Conservation (phyloP, 768 basidiomycete species). For the Amanita fuliginea region DNA sequence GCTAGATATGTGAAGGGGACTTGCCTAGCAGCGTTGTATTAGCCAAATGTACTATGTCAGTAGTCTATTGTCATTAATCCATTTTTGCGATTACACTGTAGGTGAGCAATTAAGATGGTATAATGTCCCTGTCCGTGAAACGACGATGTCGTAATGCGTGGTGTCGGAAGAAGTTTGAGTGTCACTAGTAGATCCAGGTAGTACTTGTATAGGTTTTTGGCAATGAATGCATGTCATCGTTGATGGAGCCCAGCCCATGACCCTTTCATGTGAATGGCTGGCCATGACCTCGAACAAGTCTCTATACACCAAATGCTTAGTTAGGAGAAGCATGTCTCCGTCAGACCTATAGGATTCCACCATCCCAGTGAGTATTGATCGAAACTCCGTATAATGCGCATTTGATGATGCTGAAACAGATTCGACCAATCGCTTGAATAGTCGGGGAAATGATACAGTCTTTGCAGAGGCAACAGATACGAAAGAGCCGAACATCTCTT, state of each 20-base stretch:
- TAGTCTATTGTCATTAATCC: not conserved
- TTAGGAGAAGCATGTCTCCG: conserved; percentile 80
- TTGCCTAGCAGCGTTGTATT: not conserved
- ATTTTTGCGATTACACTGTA: conserved; percentile 6
- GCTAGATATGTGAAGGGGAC: not conserved
- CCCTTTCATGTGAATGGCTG: conserved; percentile 43
- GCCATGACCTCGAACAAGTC: conserved; percentile 74
- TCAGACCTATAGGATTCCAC: conserved; percentile 89
- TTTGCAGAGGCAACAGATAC: conserved; percentile 76
- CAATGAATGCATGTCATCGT: conserved; percentile 42
- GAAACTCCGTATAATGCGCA: conserved; percentile 82
- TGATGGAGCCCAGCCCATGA: conserved; percentile 50
- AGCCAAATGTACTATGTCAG: not conserved
- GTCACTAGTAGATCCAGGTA: conserved; percentile 1
- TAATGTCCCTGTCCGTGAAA: conserved; percentile 49
- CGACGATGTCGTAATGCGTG: conserved; percentile 24
- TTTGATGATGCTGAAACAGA: conserved; percentile 47
- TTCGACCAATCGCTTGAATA: conserved; percentile 89
- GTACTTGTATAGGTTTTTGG: conserved; percentile 29
- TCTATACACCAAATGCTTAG: conserved; percentile 67
- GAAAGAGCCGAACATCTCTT: conserved; percentile 73
- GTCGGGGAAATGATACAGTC: conserved; percentile 77
- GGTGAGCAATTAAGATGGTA: conserved; percentile 39
- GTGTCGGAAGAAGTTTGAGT: conserved; percentile 5
- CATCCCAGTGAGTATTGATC: conserved; percentile 89